Conservation (phyloP, 192 early-diverging fungal species). For the Gigaspora rosea region DNA sequence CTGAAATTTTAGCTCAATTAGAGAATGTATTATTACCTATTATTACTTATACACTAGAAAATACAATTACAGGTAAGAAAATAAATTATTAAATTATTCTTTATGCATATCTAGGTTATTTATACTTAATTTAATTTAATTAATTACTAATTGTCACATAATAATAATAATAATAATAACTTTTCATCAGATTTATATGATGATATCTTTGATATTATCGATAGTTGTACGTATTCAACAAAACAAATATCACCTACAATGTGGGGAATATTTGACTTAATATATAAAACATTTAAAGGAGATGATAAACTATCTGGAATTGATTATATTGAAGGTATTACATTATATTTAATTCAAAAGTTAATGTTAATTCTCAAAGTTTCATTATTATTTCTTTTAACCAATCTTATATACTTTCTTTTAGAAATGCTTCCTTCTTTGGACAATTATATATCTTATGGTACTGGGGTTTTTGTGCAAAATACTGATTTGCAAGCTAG, state of each 20-base stretch:
- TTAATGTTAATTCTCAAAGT: neutral
- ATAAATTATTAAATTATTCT: neutral
- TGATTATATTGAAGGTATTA: conserved; percentile 76
- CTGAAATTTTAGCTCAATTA: conserved; percentile 76
- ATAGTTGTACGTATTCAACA: conserved; percentile 81
- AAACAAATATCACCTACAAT: conserved; percentile 82
- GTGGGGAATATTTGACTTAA: conserved; percentile 80
- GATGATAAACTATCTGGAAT: conserved; percentile 54
- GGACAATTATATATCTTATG: conserved; percentile 89
- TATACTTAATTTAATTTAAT: too few relatives aligned
- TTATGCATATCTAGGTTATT: too few relatives aligned
- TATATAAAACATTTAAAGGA: conserved; percentile 77
- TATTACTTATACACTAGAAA: conserved; percentile 76
- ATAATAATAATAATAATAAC: neutral
- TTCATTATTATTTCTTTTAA: neutral
- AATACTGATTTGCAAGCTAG: conserved; percentile 70
- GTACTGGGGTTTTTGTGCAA: conserved; percentile 72
- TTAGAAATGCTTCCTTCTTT: conserved; percentile 85
- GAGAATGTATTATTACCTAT: conserved; percentile 80
- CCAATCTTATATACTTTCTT: neutral
- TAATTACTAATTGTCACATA: neutral
- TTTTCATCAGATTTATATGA: conserved; percentile 71
- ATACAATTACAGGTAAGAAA: conserved; percentile 60
- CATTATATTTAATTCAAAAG: neutral
- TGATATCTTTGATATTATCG: conserved; percentile 87